Evolutionary conservation across 768 basidiomycete species (phyloP), one percentile per base, ranked within the genome.

Genomic region (Lentinula aciculospora): DNA sequence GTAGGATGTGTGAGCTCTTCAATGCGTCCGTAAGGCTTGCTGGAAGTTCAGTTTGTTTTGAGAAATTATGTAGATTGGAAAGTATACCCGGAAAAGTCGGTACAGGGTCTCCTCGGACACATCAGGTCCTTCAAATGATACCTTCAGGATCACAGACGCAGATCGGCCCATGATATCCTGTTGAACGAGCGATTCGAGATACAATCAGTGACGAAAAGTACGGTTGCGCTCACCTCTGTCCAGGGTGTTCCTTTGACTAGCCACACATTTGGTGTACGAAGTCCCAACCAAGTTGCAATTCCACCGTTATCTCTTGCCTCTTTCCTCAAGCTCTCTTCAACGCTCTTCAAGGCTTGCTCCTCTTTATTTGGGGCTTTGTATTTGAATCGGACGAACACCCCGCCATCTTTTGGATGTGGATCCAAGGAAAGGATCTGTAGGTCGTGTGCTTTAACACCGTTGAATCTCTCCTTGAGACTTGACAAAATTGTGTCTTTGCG

Each of bases 121-220:
- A 66, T 97, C 94, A 1, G 92, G 88, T 0, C 96, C 96, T 31
- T 96, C 90, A 63, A 96, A 98, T 5, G 82, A 72, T n/a, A 96
- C 81, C 58, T 82, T 82, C 51, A 98, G 66, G 8, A 88, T 76
- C 2, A 77, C 74, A 19, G 89, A 88, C 0, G 93, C 86, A 68
- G 84, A 96, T 53, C 90, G 78, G 58, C 85, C 77, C 83, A 98
- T 23, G 2, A 57, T 57, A 23, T 47, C 46, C 56, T 57, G n/a
- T 9, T 10, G 5, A 1, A 1, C 34, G 2, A 28, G 23, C 12
- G 6, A 44, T 34, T 9, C 19, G n/a, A 31, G 6, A 7, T 28
- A 15, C 28, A n/a, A 15, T 23, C n/a, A n/a, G n/a, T n/a, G n/a
- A n/a, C n/a, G 17, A 9, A 56, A 19, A n/a, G 3, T 23, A 36